Evolutionary conservation across 257 asterid genomes (phyloP), one percentile per base, ranked within the genome.

Genomic region (Avicennia marina): DNA sequence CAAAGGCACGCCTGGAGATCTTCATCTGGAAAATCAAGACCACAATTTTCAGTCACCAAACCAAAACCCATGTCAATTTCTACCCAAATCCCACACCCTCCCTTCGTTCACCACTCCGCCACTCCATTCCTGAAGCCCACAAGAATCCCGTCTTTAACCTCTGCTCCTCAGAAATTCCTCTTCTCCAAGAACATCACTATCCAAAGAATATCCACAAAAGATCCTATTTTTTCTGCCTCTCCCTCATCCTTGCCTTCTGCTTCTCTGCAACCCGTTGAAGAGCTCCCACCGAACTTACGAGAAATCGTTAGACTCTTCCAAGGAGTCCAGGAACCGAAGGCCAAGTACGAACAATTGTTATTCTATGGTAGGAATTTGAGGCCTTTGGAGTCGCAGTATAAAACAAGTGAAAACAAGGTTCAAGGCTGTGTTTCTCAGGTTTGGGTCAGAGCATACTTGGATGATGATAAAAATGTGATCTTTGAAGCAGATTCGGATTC

Each of bases 391-490:
- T 46, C 72, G 7, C 68, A 69, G 64, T 81, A 63, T 44, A 89
- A 83, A 63, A 83, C 75, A 4, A 72, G 26, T 42, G 87, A 79
- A 52, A 83, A 89, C 63, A 89, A 83, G 62, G 95, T 89, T 6
- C 87, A 83, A 48, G 95, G 97, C 11, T 86, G 94, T 43, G 91
- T 86, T 65, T 85, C 97, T n/a, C 97, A 83, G 90, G 95, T 86
- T 12, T 89, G 97, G 97, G 91, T 89, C 21, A 78, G 94, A 67
- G 89, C 95, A 1, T 82, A 67, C 33, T 70, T 84, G 66, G 96
- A 84, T 33, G 40, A 56, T 4, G 81, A 86, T 71, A 84, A 72
- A 58, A 82, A 78, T 46, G 95, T 84, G 0, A 16, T 82, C 57
- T 87, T 84, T 66, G 96, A 90, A 67, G 96, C 95, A 1, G 96